Percentiles rank a stretch among this genome's conserved stretches.
Conservation (phyloP, 495 filamentous ascomycete genomes). For the Penicillium maclennaniae region DNA sequence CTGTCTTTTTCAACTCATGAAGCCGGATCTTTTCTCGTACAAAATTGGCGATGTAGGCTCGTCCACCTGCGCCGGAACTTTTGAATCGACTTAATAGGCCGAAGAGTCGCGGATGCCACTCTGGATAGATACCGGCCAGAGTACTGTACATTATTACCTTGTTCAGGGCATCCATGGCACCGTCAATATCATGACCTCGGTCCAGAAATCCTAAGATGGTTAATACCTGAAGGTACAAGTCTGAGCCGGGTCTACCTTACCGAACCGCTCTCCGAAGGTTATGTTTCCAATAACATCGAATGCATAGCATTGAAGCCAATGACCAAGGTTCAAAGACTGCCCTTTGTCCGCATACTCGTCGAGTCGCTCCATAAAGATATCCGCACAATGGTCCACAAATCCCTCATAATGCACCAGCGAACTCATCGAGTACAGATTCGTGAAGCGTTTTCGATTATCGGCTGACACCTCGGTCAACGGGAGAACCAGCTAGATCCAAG, state of each 20-base stretch:
- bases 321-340: constrained; percentile 40
- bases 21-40: constrained; percentile 41
- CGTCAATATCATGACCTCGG: constrained; percentile 60
- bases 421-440: constrained; percentile 50
- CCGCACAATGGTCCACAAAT: constrained; percentile 50
- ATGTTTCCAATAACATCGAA: constrained; percentile 66
- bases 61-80: constrained; percentile 39
- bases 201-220: constrained; percentile 50
- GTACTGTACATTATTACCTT: constrained; percentile 55
- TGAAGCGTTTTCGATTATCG: constrained; percentile 38
- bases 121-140: constrained; percentile 45
- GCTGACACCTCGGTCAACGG: constrained; percentile 10
- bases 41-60: constrained; percentile 42
- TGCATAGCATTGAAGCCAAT: constrained; percentile 57
- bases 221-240: background rate
- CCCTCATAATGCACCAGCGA: constrained; percentile 51
- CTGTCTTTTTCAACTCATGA: constrained; percentile 14
- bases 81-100: constrained; percentile 34
- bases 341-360: constrained; percentile 34
- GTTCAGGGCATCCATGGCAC: constrained; percentile 53
- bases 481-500: background rate
- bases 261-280: constrained; percentile 59
- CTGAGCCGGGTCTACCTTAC: constrained; percentile 9
- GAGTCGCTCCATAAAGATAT: constrained; percentile 44
- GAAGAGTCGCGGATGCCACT: constrained; percentile 44